A percentile compares a stretch with the other conserved stretches of the same genome.
Evolutionary conservation across 495 filamentous ascomycete species (phyloP).

Genomic region (Annulohypoxylon stygium): DNA sequence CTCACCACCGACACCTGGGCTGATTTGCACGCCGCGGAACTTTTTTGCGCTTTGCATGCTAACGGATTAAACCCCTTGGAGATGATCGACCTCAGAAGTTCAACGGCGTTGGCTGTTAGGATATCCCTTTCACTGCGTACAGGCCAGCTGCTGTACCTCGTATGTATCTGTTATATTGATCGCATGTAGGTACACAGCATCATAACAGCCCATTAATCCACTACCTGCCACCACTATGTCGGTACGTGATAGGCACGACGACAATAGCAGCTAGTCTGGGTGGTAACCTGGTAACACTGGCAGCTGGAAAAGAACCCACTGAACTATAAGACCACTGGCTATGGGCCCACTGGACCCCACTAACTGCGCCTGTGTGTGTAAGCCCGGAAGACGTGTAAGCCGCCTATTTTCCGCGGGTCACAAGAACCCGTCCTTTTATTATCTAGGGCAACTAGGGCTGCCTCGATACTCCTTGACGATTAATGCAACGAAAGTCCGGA

Average conservation of each 20-base stretch:
- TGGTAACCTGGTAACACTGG: constrained; percentile 15
- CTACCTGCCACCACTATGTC: constrained; percentile 7
- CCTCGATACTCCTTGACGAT: constrained; percentile 5
- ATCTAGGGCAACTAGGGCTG: constrained; percentile 9
- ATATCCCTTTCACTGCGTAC: not conserved
- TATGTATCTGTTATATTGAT: no score
- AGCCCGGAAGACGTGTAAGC: constrained; percentile 19
- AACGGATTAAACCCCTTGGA: constrained; percentile 27
- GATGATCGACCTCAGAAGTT: constrained; percentile 23
- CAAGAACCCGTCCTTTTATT: constrained; percentile 42
- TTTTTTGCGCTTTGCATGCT: constrained; percentile 13
- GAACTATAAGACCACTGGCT: no score
- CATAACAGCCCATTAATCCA: not conserved
- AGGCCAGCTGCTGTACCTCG: not conserved
- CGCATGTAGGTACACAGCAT: not conserved
- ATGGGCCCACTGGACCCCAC: constrained; percentile 32
- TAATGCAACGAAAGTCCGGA: not conserved
- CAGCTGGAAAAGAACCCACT: constrained; percentile 16
- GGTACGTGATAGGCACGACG: constrained; percentile 14
- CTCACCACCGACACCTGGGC: constrained; percentile 12
- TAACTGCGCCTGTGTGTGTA: constrained; percentile 6
- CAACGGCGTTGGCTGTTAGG: constrained; percentile 17
- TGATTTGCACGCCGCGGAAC: constrained; percentile 18
- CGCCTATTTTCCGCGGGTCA: constrained; percentile 20
- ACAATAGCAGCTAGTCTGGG: constrained; percentile 10